A percentile compares a stretch with the other conserved stretches of the same genome.
phyloP scores from a whole-genome alignment of 2,329 filamentous ascomycete genomes.

The Colletotrichum theobromicola region DNA sequence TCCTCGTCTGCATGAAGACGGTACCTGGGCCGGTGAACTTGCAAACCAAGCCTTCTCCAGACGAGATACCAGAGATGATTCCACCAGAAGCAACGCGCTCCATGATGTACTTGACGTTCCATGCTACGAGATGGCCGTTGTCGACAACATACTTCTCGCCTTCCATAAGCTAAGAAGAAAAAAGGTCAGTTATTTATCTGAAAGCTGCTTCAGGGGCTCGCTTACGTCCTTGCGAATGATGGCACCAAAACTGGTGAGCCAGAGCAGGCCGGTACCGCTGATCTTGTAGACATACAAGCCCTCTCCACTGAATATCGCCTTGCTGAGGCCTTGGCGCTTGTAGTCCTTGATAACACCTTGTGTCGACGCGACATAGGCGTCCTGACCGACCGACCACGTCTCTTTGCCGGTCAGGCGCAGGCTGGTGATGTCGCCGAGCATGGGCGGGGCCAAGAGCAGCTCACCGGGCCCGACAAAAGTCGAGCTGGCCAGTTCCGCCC shows the following conservation, averaged over 20 bases:
- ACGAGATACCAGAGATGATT: conserved; percentile 84
- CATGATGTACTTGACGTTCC: conserved; percentile 94
- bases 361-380: conserved; percentile 85
- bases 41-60: conserved; percentile 89
- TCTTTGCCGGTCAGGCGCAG: conserved; percentile 75
- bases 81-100: conserved; percentile 91
- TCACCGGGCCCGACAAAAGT: conserved; percentile 91
- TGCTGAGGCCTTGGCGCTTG: conserved; percentile 83
- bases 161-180: conserved; percentile 50
- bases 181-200: conserved; percentile 14
- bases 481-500: conserved; percentile 79
- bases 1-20: conserved; percentile 91
- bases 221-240: conserved; percentile 93
- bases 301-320: conserved; percentile 93
- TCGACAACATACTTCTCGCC: conserved; percentile 92
- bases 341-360: conserved; percentile 88
- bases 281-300: conserved; percentile 92
- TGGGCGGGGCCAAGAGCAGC: conserved; percentile 79
- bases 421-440: conserved; percentile 84
- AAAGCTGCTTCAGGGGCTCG: conserved; percentile 21
- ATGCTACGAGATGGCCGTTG: conserved; percentile 92
- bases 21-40: conserved; percentile 93
- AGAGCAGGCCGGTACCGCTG: conserved; percentile 78
- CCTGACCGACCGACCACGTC: conserved; percentile 84
- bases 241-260: conserved; percentile 92